Evolutionary conservation across 2,329 filamentous ascomycete genomes (phyloP).

Genomic region (Rutstroemia sp.): DNA sequence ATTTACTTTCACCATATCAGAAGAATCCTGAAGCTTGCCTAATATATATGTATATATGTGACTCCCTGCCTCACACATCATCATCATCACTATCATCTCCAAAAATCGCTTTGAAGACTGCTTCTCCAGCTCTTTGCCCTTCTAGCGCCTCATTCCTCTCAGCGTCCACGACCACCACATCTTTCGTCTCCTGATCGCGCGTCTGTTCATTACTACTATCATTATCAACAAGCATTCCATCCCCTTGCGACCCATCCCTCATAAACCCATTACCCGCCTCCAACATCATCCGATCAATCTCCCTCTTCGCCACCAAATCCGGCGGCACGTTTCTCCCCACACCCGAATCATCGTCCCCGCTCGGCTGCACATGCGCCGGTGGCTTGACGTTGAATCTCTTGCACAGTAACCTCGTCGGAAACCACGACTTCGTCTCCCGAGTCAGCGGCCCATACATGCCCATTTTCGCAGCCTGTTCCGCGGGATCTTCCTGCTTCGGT

Average conservation of each 20-base stretch:
- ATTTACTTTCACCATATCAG: too few species aligned
- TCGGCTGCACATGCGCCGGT: conserved; percentile 56
- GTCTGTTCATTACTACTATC: conserved; percentile 4
- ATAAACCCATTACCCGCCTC: conserved; percentile 31
- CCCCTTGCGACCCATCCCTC: conserved; percentile 13
- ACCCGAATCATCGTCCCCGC: conserved; percentile 27
- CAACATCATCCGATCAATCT: conserved; percentile 47
- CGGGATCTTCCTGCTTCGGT: conserved; percentile 62
- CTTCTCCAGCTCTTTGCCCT: conserved; percentile 64
- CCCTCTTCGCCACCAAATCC: conserved; percentile 45
- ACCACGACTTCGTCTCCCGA: conserved; percentile 62
- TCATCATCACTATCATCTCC: conserved; percentile 66
- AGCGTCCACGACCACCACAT: conserved; percentile 48
- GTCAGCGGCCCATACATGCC: conserved; percentile 94
- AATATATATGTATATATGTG: too few species aligned
- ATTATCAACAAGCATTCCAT: background rate
- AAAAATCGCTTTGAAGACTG: conserved; percentile 88
- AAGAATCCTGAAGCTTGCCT: too few species aligned
- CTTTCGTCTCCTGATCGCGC: conserved; percentile 8
- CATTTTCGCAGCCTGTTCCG: conserved; percentile 77
- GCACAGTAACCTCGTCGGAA: conserved; percentile 78
- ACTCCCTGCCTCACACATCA: background rate
- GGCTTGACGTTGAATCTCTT: conserved; percentile 88
- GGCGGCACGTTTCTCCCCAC: conserved; percentile 20
- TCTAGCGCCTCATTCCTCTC: conserved; percentile 75